These are phyloP conservation scores for Globisporangium ultimum DNA, from an alignment of 352 stramenopile species.

Conservation along the genomic window DNA sequence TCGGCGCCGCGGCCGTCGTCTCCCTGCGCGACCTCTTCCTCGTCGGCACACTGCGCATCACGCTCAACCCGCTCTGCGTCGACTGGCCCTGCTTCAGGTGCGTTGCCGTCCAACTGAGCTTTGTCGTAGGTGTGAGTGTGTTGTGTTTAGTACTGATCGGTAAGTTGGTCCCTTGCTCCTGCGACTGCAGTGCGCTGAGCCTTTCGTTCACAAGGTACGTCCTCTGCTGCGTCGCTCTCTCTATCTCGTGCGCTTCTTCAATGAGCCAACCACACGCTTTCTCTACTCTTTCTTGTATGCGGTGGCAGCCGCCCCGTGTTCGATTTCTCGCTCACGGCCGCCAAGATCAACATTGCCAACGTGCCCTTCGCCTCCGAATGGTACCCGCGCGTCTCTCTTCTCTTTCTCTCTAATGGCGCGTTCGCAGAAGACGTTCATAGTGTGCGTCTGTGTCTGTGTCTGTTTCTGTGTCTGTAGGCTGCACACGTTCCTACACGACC, in stretches of 20 bases:
- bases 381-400: constrained; percentile 17
- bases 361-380: constrained; percentile 80
- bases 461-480: too few species aligned
- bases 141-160: not conserved
- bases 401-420: not conserved
- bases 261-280: too few species aligned
- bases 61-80: constrained; percentile 56
- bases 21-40: constrained; percentile 66
- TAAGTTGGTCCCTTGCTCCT: too few species aligned
- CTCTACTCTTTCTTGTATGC: not conserved
- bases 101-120: not conserved
- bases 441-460: not conserved
- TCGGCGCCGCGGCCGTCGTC: constrained; percentile 55
- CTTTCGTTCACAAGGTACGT: constrained; percentile 73
- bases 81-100: constrained; percentile 75
- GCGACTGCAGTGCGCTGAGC: constrained; percentile 30
- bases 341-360: constrained; percentile 84
- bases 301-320: constrained; percentile 49
- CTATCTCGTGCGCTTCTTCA: too few species aligned
- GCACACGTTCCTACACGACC: constrained; percentile 72
- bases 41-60: constrained; percentile 65
- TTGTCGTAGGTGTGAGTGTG: not conserved
- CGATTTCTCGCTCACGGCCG: constrained; percentile 75
- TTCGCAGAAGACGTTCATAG: not conserved
- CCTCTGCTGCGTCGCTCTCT: too few species aligned